Evolutionary conservation across 2,329 filamentous ascomycete genomes (phyloP), one percentile per base, ranked within the genome.

Genomic region (Pseudogymnoascus sp.): DNA sequence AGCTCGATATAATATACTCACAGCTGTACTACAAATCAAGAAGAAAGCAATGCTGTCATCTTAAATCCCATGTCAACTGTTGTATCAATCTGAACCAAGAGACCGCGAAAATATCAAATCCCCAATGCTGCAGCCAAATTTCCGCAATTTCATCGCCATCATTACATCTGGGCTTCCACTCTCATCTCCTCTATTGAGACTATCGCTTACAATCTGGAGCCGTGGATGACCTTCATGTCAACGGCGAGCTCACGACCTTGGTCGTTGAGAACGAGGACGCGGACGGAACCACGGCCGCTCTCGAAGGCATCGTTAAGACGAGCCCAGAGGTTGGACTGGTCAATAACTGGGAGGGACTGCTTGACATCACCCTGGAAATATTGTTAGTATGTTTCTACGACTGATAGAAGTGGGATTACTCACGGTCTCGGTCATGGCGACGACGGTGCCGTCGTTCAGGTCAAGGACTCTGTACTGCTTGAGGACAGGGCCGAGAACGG

Each of bases 381-480:
- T 33, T 31, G 59, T 64, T 38, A 64, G 40, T 21, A 62, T 50
- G 6, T 4, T 11, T 13, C 31, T 21, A 29, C 7, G 21, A n/a
- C 26, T 19, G 19, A 29, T 31, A 50, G 7, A 35, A 40, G 33
- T 11, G 33, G 59, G 26, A 15, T 60, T 46, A 62, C 59, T 64
- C 21, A 62, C 72, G 69, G 88, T 91, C 89, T 99, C 95, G 76
- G 95, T 99, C 93, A 99, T 97, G 83, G 93, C 93, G 70, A 96
- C 91, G 75, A 99, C 79, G 73, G 88, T 72, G 72, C 85, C 93
- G 70, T 96, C 90, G 78, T 92, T 88, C 78, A 99, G 89, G 83
- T 99, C 95, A 67, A 99, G 89, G 76, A 99, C 93, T 75, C 95
- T 93, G 89, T 99, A 99, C 86, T 97, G 95, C 91, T 97, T 97